Conservation (phyloP, 176 grass and related monocot species). For the Avena sativa region DNA sequence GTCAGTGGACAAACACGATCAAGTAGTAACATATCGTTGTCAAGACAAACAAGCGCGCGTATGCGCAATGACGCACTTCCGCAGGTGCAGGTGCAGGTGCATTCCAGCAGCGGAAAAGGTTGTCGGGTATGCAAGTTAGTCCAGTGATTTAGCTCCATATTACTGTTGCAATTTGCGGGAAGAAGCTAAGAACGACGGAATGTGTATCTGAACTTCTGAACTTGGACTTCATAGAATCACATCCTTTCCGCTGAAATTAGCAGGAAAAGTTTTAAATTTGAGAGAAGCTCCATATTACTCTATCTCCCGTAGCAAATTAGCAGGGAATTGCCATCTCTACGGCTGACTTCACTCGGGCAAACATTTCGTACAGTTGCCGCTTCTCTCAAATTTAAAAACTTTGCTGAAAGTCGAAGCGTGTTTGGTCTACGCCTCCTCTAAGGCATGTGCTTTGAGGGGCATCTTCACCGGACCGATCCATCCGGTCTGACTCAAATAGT, state of each 20-base stretch:
- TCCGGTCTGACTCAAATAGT: no score
- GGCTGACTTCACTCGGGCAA: neutral
- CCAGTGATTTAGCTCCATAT: neutral
- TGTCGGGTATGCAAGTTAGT: neutral
- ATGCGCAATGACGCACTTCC: conserved; percentile 36
- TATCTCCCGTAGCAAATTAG: neutral
- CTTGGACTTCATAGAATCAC: neutral
- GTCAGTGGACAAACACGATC: neutral
- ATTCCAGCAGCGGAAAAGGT: neutral
- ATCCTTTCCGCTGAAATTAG: no score
- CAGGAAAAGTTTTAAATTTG: no score
- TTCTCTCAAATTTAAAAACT: neutral
- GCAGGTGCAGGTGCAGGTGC: neutral
- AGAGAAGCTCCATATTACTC: no score
- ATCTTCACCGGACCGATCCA: no score
- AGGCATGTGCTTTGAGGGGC: neutral
- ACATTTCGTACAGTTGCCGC: neutral
- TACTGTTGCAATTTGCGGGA: neutral
- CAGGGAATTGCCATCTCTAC: neutral
- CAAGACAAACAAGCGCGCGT: neutral
- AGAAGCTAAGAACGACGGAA: neutral
- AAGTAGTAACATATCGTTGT: neutral
- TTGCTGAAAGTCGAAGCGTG: neutral
- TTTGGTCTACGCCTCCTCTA: neutral
- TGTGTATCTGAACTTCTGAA: neutral